Evolutionary conservation across 495 filamentous ascomycete genomes (phyloP), one percentile per base, ranked within the genome.

Genomic region (Penicillium psychrofluorescens): DNA sequence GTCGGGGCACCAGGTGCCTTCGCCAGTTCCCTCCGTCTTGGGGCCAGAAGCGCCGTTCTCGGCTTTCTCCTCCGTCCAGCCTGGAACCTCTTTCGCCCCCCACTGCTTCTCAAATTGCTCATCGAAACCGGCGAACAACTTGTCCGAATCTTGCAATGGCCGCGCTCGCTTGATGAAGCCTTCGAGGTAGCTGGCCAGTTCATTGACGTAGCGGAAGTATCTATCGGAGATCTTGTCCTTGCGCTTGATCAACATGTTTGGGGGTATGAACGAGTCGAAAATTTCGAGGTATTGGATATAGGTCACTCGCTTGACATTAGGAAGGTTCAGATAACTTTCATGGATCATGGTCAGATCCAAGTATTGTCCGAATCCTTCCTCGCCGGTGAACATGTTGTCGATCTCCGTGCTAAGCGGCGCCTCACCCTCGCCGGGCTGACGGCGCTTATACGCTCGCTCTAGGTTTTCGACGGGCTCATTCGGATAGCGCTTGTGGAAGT

Each of bases 381-480:
- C 92, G 13, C 92, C 94, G 1, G 88, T 92, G 59, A 97, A 98
- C 83, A 95, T 85, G 41, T 75, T 80, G 51, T 96, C 90, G 43
- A 95, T 80, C 36, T 90, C 79, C 49, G 73, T 76, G 1, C 70
- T 68, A 12, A 3, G 22, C 22, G 71, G 58, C 15, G 62, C 54
- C 31, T 90, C 87, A 31, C 84, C 81, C 35, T 84, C 79, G 2
- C 68, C 82, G 7, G 81, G 75, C 28, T 78, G 78, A 40, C 75
- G 79, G 34, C 82, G 83, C 65, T 88, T 85, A 66, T 98, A 97
- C 45, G 90, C 88, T 44, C 81, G 76, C 67, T 98, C 92, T 10
- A 96, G 79, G 56, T 97, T 95, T 62, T 97, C 94, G 27, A 94
- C 86, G 2, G 85, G 90, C 57, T 95, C 88, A 61, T 94, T 95